phyloP scores from a whole-genome alignment of 2,329 filamentous ascomycete genomes.

The Talaromyces albobiverticillius region DNA sequence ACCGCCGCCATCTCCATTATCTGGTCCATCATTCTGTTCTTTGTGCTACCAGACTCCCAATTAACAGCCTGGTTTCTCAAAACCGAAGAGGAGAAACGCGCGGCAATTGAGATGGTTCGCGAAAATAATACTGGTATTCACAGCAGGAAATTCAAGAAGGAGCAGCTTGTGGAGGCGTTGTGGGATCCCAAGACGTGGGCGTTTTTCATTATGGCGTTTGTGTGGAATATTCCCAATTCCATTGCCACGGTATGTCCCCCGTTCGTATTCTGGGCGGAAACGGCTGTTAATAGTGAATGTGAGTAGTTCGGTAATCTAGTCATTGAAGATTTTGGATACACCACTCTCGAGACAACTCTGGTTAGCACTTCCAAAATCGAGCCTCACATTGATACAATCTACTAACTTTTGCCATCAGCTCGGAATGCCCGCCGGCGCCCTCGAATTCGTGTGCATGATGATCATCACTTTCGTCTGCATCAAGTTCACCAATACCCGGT shows the following conservation, averaged over 20 bases:
- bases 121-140: background rate
- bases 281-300: too few species aligned
- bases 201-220: background rate
- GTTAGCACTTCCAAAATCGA: background rate
- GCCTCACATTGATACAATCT: too few species aligned
- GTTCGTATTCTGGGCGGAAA: too few species aligned
- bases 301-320: background rate
- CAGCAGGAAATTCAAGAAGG: background rate
- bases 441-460: background rate
- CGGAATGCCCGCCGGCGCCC: background rate
- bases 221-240: background rate
- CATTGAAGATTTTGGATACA: background rate
- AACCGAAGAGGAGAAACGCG: background rate
- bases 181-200: background rate
- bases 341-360: background rate
- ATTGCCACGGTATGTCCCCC: background rate
- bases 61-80: background rate
- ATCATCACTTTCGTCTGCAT: background rate
- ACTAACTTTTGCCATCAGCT: background rate
- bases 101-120: background rate
- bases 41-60: background rate
- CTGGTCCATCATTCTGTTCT: background rate
- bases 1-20: background rate
- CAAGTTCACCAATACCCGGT: background rate
- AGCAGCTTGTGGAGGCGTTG: background rate